phyloP scores from a whole-genome alignment of 441 rosid genomes.

The Isatis lusitanica region DNA sequence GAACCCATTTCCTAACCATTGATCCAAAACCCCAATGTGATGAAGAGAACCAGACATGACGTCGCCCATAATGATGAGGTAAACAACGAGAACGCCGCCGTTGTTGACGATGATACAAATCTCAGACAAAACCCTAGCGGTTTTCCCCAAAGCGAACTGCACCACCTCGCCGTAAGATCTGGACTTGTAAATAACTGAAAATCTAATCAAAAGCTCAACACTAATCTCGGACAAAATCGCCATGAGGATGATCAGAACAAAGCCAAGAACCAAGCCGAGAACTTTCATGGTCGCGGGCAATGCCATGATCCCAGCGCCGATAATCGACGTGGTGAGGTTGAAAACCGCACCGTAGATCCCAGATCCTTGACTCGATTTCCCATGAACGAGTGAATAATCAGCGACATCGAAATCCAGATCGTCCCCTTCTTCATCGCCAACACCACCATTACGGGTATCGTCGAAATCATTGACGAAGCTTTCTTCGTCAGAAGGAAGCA shows the following conservation, averaged over 20 bases:
- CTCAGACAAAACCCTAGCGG: conserved; percentile 76
- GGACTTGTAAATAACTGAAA: conserved; percentile 71
- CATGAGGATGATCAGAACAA: conserved; percentile 66
- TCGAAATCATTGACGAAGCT: conserved; percentile 31
- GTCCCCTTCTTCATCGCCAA: conserved; percentile 31
- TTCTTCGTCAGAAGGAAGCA: conserved; percentile 51
- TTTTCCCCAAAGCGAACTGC: conserved; percentile 72
- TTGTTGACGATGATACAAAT: conserved; percentile 88
- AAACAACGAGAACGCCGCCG: conserved; percentile 89
- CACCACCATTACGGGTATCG: conserved; percentile 19
- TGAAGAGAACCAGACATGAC: conserved; percentile 88
- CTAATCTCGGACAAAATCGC: conserved; percentile 85
- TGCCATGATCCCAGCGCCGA: conserved; percentile 99
- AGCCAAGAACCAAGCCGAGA: conserved; percentile 77
- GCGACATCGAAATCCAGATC: conserved; percentile 48
- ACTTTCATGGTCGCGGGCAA: conserved; percentile 96
- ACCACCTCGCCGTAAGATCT: conserved; percentile 87
- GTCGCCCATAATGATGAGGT: conserved; percentile 89
- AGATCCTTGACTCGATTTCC: conserved; percentile 47
- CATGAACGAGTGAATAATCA: conserved; percentile 39
- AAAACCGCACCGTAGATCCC: conserved; percentile 83
- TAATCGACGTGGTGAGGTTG: conserved; percentile 80
- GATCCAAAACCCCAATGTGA: conserved; percentile 91
- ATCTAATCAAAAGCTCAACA: conserved; percentile 77
- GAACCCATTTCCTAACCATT: conserved; percentile 87